These are phyloP conservation scores for Trichoderma gamsii DNA, from an alignment of 495 filamentous ascomycete species.

Conservation along the genomic window DNA sequence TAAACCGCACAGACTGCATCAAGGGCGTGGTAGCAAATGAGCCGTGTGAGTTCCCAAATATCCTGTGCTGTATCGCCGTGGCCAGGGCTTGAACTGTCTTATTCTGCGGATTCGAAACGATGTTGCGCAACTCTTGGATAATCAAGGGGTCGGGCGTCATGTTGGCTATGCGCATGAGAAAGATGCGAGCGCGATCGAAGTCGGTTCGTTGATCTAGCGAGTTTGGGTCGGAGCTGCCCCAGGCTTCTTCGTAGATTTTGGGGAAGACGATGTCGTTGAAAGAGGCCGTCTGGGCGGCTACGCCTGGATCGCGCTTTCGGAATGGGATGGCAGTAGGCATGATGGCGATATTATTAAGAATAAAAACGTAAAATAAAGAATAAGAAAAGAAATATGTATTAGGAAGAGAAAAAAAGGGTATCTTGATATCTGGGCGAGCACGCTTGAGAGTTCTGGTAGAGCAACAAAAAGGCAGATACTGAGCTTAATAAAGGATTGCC, in stretches of 20 bases:
- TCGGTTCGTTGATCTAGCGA: slow-evolving; percentile 20
- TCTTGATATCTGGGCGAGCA: not conserved
- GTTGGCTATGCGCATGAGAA: slow-evolving; percentile 27
- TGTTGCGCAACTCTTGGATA: slow-evolving; percentile 22
- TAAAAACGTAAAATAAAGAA: not conserved
- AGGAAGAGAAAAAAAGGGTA: not conserved
- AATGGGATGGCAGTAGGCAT: not conserved
- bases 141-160: slow-evolving; percentile 23
- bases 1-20: slow-evolving; percentile 32
- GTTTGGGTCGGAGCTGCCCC: slow-evolving; percentile 19
- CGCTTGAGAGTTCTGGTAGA: not conserved
- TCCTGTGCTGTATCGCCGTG: slow-evolving; percentile 24
- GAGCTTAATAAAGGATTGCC: not conserved
- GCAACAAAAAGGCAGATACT: not conserved
- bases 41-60: slow-evolving; percentile 30
- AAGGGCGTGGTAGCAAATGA: slow-evolving; percentile 28
- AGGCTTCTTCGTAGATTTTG: slow-evolving; percentile 29
- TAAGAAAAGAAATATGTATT: no score
- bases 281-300: not conserved
- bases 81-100: slow-evolving; percentile 24
- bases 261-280: slow-evolving; percentile 26
- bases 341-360: not conserved
- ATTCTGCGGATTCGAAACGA: slow-evolving; percentile 24
- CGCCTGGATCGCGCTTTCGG: slow-evolving; percentile 15
- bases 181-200: slow-evolving; percentile 29